Conservation (phyloP, 345 rosid species). For the Garcia nutans region DNA sequence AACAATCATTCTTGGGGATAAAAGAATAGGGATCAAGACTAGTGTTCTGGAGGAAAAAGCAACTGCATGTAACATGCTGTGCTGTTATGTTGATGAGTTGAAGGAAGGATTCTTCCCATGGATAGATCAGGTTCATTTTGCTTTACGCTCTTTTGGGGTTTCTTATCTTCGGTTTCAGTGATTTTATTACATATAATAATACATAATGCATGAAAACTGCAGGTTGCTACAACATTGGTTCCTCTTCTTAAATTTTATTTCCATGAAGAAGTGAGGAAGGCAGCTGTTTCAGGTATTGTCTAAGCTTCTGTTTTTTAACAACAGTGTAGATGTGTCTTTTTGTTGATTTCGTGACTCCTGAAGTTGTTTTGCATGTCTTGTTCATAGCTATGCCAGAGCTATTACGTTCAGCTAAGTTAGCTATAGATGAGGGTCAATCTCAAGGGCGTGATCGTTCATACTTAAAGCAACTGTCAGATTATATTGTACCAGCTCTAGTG, state of each 20-base stretch:
- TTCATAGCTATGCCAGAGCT: slow-evolving; percentile 96
- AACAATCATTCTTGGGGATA: slow-evolving; percentile 95
- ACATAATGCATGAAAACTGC: slow-evolving; percentile 13
- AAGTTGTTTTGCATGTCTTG: neutral
- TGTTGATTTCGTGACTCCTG: neutral
- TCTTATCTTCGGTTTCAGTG: neutral
- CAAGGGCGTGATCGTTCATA: slow-evolving; percentile 87
- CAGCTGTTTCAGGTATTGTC: slow-evolving; percentile 93
- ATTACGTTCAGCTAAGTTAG: slow-evolving; percentile 85
- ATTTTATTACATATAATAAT: neutral
- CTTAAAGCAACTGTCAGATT: slow-evolving; percentile 92
- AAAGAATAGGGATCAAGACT: slow-evolving; percentile 92
- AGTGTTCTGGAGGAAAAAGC: slow-evolving; percentile 98
- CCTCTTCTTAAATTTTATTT: slow-evolving; percentile 98
- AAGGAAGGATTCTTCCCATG: slow-evolving; percentile 99
- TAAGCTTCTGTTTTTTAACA: neutral
- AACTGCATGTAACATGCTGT: slow-evolving; percentile 95
- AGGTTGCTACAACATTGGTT: slow-evolving; percentile 96
- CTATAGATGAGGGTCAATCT: slow-evolving; percentile 84
- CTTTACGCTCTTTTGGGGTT: slow-evolving; percentile 11
- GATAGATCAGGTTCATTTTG: slow-evolving; percentile 78
- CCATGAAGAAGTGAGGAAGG: slow-evolving; percentile 99
- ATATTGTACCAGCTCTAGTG: slow-evolving; percentile 82
- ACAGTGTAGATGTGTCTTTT: neutral
- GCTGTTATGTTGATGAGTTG: slow-evolving; percentile 96